Base-by-base conservation (phyloP, 331 rosid species). In the Prunus yedoensis region DNA sequence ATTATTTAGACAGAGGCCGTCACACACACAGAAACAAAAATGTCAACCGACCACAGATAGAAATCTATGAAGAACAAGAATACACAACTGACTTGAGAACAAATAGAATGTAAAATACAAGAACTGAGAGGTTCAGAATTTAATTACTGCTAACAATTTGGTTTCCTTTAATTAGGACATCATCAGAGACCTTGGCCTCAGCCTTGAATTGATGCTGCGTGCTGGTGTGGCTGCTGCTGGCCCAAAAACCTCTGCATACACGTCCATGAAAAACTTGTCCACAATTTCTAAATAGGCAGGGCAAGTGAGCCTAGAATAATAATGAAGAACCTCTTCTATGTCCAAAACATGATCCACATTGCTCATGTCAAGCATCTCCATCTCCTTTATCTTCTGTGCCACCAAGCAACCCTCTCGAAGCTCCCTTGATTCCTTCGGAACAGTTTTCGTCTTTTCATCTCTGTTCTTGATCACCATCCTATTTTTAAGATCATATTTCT, bases 251-350 rank as follows among this genome's bases (percentile, higher is more conserved):
- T 95, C 97, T 0, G 82, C 77, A 47, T 74, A 91, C 65, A 88
- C 80, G 45, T 95, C 96, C 84, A 82, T 71, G 88, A 95, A 92
- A 80, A 95, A 95, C 25, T 58, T 88, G 75, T 95, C 97, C 21
- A 95, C 92, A 49, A 95, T 90, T 46, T 95, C 96, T 45, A 95
- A 82, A 78, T 90, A 95, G 17, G 87, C 88, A 4, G 99, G 97
- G 66, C 89, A 92, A 77, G 91, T 87, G 75, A 92, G 89, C 2
- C 88, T 74, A 70, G 99, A 92, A 66, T 95, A 95, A 75, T 92
- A 92, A 82, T 92, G 89, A 84, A 90, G 91, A 80, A 89, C 84
- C 79, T 95, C 99, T 80, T 92, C 94, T 63, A 95, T 89, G 84
- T 92, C 99, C 84, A 92, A 74, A 12, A 80, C 77, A 84, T 94